A percentile compares a stretch with the other conserved stretches of the same genome.
Evolutionary conservation across 306 rosid genomes (phyloP).

Genomic region (Rosa persica): DNA sequence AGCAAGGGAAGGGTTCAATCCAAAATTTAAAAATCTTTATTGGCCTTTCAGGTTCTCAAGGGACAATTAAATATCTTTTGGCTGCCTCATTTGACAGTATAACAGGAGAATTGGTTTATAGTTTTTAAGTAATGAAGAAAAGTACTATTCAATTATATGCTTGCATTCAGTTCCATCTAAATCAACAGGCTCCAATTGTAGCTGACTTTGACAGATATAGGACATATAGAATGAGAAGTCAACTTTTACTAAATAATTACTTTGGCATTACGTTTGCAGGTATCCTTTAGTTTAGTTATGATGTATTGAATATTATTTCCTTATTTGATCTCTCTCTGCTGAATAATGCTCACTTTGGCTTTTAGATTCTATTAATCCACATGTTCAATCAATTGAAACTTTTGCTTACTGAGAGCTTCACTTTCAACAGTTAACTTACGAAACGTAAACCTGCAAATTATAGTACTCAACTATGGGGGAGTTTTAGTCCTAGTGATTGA

Average conservation of each 20-base stretch:
- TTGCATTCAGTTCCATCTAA: neutral
- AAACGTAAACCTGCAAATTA: neutral
- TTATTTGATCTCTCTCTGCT: neutral
- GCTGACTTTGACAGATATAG: neutral
- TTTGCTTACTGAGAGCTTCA: no score
- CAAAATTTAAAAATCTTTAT: neutral
- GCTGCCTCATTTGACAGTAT: neutral
- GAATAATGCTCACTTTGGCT: neutral
- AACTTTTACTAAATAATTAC: neutral
- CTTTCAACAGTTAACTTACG: no score
- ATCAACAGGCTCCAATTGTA: neutral
- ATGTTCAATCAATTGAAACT: neutral
- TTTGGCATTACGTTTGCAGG: neutral
- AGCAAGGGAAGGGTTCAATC: neutral
- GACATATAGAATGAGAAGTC: neutral
- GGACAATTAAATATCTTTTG: no score
- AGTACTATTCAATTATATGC: neutral
- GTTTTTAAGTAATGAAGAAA: neutral
- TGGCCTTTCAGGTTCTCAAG: neutral
- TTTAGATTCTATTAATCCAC: neutral
- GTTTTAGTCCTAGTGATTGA: no score
- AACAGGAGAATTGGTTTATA: neutral
- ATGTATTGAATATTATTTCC: neutral
- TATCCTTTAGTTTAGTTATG: neutral
- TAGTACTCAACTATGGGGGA: no score